A percentile compares a stretch with the other conserved stretches of the same genome.
These are phyloP conservation scores for Yarrowia deformans DNA, from an alignment of 805 yeast genomes.

Conservation along the genomic window DNA sequence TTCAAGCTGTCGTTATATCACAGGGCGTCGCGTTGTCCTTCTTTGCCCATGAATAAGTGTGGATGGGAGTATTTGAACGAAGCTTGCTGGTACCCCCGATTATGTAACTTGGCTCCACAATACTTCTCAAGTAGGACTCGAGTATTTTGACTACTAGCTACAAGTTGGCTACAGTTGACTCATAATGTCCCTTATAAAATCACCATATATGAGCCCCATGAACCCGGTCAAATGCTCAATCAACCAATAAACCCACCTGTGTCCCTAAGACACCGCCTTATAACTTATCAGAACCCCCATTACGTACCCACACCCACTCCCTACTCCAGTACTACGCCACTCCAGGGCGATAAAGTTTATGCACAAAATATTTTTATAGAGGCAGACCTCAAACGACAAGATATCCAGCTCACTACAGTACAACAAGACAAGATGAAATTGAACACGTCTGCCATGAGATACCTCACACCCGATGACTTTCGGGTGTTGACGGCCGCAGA, in stretches of 20 bases:
- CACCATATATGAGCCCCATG: neutral
- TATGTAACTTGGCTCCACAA: too few relatives aligned
- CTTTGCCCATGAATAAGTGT: too few relatives aligned
- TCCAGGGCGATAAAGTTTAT: conserved; percentile 21
- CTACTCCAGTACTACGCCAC: neutral
- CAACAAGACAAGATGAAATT: conserved; percentile 69
- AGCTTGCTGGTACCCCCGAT: too few relatives aligned
- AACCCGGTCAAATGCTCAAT: neutral
- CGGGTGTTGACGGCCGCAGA: conserved; percentile 84
- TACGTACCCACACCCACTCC: neutral
- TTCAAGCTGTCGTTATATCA: too few relatives aligned
- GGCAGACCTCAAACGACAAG: neutral
- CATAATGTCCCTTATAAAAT: too few relatives aligned
- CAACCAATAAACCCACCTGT: neutral
- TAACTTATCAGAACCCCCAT: neutral
- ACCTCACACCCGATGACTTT: conserved; percentile 89
- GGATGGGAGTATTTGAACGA: too few relatives aligned
- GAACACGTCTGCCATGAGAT: conserved; percentile 92
- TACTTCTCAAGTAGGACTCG: too few relatives aligned
- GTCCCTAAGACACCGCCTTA: too few relatives aligned
- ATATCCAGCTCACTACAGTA: neutral
- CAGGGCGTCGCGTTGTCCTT: too few relatives aligned
- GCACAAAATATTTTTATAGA: conserved; percentile 36
- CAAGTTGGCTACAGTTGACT: too few relatives aligned
- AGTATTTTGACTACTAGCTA: too few relatives aligned